Conservation (phyloP, 2,329 filamentous ascomycete genomes). For the Penicillium occitanis region DNA sequence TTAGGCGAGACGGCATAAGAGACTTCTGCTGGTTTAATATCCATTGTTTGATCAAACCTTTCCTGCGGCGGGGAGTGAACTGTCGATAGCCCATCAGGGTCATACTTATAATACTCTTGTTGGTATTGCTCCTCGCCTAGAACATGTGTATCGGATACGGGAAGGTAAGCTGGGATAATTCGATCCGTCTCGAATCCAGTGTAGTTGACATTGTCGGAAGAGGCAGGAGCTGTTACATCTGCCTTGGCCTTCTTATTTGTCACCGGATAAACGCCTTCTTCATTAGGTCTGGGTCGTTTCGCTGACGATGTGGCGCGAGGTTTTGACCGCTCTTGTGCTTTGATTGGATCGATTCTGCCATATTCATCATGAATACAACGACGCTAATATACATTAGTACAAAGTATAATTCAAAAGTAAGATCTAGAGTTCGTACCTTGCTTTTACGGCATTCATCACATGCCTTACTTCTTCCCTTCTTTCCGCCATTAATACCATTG, state of each 20-base stretch:
- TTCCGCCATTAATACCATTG: constrained; percentile 43
- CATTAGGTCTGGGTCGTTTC: constrained; percentile 53
- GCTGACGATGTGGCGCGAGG: constrained; percentile 57
- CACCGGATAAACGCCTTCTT: constrained; percentile 33
- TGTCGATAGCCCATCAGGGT: constrained; percentile 9
- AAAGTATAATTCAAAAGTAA: neutral
- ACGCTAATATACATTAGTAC: constrained; percentile 48
- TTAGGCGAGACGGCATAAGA: constrained; percentile 41
- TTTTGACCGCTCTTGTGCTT: constrained; percentile 61
- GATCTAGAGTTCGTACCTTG: constrained; percentile 53
- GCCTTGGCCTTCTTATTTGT: constrained; percentile 38
- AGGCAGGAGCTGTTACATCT: constrained; percentile 34
- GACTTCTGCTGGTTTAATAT: constrained; percentile 27
- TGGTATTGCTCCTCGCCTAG: constrained; percentile 19
- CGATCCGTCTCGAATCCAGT: constrained; percentile 25
- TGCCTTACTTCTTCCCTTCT: constrained; percentile 62
- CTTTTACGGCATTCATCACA: constrained; percentile 67
- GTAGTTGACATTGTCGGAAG: constrained; percentile 28
- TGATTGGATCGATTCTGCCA: constrained; percentile 63
- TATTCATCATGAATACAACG: constrained; percentile 67
- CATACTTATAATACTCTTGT: constrained; percentile 6
- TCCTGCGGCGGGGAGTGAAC: constrained; percentile 21
- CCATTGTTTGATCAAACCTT: constrained; percentile 23
- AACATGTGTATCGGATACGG: constrained; percentile 21
- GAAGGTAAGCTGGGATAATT: constrained; percentile 22